A percentile compares a stretch with the other conserved stretches of the same genome.
Conservation (phyloP, 495 filamentous ascomycete species). For the Annulohypoxylon moriforme region DNA sequence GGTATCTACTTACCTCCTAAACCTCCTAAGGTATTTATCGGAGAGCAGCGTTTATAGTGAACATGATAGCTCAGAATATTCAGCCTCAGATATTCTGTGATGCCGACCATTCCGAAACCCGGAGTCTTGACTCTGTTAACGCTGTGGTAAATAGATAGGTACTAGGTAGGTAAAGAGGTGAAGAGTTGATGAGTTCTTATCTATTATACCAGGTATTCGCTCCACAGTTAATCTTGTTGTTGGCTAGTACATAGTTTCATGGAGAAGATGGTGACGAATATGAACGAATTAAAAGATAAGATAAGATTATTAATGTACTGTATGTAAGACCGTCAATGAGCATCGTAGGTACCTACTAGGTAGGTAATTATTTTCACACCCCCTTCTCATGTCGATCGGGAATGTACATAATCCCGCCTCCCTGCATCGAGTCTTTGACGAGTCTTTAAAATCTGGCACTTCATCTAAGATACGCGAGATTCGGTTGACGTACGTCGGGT, state of each 20-base stretch:
- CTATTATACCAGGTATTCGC: neutral
- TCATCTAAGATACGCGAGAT: constrained; percentile 2
- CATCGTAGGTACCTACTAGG: neutral
- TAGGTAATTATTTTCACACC: neutral
- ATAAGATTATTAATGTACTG: neutral
- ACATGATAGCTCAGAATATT: no score
- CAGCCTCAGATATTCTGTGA: no score
- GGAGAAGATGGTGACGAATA: neutral
- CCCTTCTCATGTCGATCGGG: neutral
- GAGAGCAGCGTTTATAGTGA: neutral
- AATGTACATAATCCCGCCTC: constrained; percentile 1
- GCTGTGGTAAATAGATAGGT: neutral
- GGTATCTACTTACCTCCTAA: no score
- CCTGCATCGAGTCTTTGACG: constrained; percentile 8
- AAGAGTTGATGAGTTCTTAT: neutral
- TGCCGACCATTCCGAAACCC: neutral
- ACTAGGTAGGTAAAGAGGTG: no score
- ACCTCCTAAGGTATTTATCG: neutral
- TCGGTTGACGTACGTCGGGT: neutral
- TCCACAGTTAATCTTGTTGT: neutral
- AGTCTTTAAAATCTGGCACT: neutral
- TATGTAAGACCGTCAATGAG: neutral
- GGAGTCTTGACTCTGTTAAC: neutral
- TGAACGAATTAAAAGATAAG: neutral
- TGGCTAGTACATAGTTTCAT: neutral